phyloP scores from a whole-genome alignment of 208 protist species.

The Acanthamoeba healyi region DNA sequence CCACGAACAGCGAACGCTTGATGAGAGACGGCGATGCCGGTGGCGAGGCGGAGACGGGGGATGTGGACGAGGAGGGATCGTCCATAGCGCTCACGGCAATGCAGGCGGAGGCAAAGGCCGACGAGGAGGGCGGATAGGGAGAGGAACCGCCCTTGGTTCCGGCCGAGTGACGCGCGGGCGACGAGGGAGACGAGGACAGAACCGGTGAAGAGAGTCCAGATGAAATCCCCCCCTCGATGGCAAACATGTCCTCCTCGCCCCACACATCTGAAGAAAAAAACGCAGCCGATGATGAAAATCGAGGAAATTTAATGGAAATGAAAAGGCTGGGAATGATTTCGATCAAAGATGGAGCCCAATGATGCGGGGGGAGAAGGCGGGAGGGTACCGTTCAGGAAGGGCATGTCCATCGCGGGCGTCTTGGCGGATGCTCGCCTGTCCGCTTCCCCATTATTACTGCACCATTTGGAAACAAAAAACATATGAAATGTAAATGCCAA shows the following conservation, averaged over 20 bases:
- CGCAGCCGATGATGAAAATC: no score
- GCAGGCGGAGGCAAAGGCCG: background rate
- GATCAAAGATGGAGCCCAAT: no score
- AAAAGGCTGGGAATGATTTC: background rate
- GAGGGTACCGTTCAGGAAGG: background rate
- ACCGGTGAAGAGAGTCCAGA: conserved; percentile 2
- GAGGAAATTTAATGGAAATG: background rate
- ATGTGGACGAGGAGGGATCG: background rate
- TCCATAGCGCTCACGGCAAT: background rate
- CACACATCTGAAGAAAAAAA: background rate
- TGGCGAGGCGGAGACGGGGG: conserved; percentile 6
- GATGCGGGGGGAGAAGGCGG: background rate
- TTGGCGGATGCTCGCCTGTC: background rate
- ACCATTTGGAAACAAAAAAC: no score
- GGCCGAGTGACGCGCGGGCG: background rate
- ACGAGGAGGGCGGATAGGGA: background rate
- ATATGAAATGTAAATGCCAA: no score
- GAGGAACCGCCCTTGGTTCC: background rate
- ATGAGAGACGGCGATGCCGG: background rate
- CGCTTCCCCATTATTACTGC: background rate
- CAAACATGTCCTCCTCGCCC: background rate
- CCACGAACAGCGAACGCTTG: background rate
- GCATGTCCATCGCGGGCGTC: conserved; percentile 5
- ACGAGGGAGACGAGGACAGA: background rate
- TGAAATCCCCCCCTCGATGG: background rate